Base-by-base conservation (phyloP, 345 rosid genomes). In the Moringa oleifera region DNA sequence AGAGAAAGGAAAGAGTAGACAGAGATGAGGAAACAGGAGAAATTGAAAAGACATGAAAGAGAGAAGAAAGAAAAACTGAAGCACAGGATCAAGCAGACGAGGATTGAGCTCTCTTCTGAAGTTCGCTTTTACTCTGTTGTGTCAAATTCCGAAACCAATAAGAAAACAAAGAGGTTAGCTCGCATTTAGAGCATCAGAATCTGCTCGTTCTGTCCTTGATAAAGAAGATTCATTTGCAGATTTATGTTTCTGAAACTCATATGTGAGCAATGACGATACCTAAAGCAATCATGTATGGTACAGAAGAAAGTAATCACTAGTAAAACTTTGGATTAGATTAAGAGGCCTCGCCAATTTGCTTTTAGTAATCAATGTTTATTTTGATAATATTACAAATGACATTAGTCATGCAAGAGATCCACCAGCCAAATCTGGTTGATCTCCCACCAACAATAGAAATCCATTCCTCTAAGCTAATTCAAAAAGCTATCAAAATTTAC, bases 11-110 rank as follows among this genome's bases (percentile, higher is more conserved):
- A 41, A 41, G 47, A 23, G 25, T 51, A 68, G 28, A 56, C 31
- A 20, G 58, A 36, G 31, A 51, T 33, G 41, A 68, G 9, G 25
- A 56, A 62, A 54, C 41, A 4, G 2, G 15, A 58, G 36, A 53
- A 57, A 18, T 36, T 23, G 23, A 25, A 10, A 10, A 67, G 31
- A 24, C 55, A 58, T 45, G 45, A 25, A 17, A 52, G 25, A 19
- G 23, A 33, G 20, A 70, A n/a, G 54, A 70, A 58, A 51, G 45
- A 25, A 17, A 52, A 49, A 51, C 21, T 36, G 5, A 50, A 28
- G 59, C 51, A 23, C 21, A 37, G 64, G 51, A 63, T 54, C 49
- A 37, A 53, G 53, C 12, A 33, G 37, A 41, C 17, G 47, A 41
- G 12, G 13, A 2, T 28, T 28, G 33, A 28, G 33, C 8, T 2